Evolutionary conservation across 179 eudicot species (phyloP), one percentile per base, ranked within the genome.

Genomic region (Patellifolia procumbens): DNA sequence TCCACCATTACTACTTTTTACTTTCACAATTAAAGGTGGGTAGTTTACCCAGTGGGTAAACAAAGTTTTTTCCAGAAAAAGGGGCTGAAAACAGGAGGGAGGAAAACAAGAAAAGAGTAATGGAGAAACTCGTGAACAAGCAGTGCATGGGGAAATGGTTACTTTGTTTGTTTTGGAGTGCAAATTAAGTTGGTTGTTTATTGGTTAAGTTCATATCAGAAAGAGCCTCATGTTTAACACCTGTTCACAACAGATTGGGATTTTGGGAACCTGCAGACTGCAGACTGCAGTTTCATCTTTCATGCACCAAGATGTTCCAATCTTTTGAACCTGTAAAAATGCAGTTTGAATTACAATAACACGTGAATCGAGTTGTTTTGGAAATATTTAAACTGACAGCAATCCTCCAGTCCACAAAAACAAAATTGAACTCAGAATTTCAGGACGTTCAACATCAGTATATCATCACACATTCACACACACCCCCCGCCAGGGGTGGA

Each of bases 111-210:
- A 4, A 2, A 19, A 12, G 35, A 15, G 22, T 43, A 65, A 43
- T 17, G 68, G 16, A 58, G 24, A 12, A 74, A n/a, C 82, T 52
- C 78, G 82, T 79, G 82, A 79, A 26, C 55, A 75, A 79, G 60
- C 70, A 79, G 78, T 22, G 74, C 74, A 61, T 1, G 67, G 61
- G 81, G 74, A 79, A 78, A 34, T 5, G 22, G 2, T 17, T 51
- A 45, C 55, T 51, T 2, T 51, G 55, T 51, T 51, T 51, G 55
- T 51, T 51, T 51, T 17, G 3, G 19, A 8, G 55, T 19, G 26
- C 3, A 26, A 56, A 53, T 20, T 12, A n/a, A 29, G 7, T 19
- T 53, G 15, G 16, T 72, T 49, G 76, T 65, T 73, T 66, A 60
- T 32, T 45, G 5, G 51, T 34, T 15, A 17, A 2, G 29, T 34